phyloP scores from a whole-genome alignment of 2,329 filamentous ascomycete species.

The Ambrosiella beaveri region DNA sequence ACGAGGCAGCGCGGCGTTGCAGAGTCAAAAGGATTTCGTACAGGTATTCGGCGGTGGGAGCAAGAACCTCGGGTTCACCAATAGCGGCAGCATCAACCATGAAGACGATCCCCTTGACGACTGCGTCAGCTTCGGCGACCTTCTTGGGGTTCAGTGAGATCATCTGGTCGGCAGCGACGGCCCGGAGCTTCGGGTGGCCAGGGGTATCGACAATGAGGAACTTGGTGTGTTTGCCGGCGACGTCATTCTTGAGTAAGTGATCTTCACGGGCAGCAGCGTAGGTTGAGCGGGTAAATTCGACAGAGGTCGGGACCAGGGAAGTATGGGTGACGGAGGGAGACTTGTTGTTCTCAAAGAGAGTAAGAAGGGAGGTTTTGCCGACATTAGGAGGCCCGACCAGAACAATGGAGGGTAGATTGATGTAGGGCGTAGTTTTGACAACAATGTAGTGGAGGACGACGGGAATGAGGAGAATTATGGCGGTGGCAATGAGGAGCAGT shows the following conservation, averaged over 20 bases:
- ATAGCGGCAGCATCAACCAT: slow-evolving; percentile 70
- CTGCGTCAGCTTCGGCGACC: slow-evolving; percentile 19
- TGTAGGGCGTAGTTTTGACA: slow-evolving; percentile 48
- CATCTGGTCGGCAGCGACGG: slow-evolving; percentile 32
- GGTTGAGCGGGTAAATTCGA: slow-evolving; percentile 38
- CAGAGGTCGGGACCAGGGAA: slow-evolving; percentile 30
- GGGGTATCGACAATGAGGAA: slow-evolving; percentile 78
- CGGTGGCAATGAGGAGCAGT: slow-evolving; percentile 48
- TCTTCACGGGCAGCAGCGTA: slow-evolving; percentile 26
- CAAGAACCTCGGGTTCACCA: slow-evolving; percentile 40
- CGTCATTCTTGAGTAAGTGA: slow-evolving; percentile 39
- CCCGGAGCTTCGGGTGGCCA: slow-evolving; percentile 84
- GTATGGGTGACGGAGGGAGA: slow-evolving; percentile 34
- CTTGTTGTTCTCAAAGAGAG: slow-evolving; percentile 45
- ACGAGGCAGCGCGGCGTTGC: slow-evolving; percentile 49
- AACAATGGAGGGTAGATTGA: slow-evolving; percentile 57
- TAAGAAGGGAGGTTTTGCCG: slow-evolving; percentile 81
- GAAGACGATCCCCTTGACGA: slow-evolving; percentile 62
- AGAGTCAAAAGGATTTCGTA: slow-evolving; percentile 75
- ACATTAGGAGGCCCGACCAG: slow-evolving; percentile 64
- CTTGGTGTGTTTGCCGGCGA: slow-evolving; percentile 41
- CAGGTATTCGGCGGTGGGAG: slow-evolving; percentile 64
- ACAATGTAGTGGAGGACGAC: slow-evolving; percentile 62
- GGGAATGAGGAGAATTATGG: slow-evolving; percentile 57
- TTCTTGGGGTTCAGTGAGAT: slow-evolving; percentile 13